A percentile compares a stretch with the other conserved stretches of the same genome.
Evolutionary conservation across 805 yeast genomes (phyloP).

Genomic region (Myxozyma kluyveri): DNA sequence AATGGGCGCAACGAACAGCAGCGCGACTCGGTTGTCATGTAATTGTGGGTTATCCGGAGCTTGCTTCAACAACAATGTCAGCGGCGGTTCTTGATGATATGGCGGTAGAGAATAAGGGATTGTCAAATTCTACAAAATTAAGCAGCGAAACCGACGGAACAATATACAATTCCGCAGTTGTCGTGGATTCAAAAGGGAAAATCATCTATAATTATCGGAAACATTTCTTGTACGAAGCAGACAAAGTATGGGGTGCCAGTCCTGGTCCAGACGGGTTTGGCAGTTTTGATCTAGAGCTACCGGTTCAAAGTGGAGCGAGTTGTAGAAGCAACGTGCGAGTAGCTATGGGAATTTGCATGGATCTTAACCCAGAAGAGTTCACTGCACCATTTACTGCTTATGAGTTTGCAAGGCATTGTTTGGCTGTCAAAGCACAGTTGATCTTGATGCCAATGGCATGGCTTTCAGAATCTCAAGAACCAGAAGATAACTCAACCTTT

Average conservation of each 20-base stretch:
- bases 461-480: constrained; percentile 45
- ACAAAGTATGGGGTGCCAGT: constrained; percentile 72
- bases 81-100: too few species aligned
- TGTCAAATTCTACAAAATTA: not conserved
- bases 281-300: constrained; percentile 43
- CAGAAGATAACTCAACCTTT: too few species aligned
- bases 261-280: constrained; percentile 66
- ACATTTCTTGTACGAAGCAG: constrained; percentile 72
- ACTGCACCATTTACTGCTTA: constrained; percentile 70
- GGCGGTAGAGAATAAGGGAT: too few species aligned
- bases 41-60: constrained; percentile 81
- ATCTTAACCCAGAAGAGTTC: constrained; percentile 81
- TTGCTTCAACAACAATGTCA: not conserved
- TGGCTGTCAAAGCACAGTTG: constrained; percentile 49
- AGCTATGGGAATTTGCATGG: constrained; percentile 90
- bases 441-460: constrained; percentile 84
- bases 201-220: constrained; percentile 69
- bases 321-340: constrained; percentile 39
- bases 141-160: constrained; percentile 13
- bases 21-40: constrained; percentile 23
- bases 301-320: not conserved
- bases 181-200: constrained; percentile 59
- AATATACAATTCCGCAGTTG: constrained; percentile 69
- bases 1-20: constrained; percentile 52
- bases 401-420: constrained; percentile 64